phyloP scores from a whole-genome alignment of 2,329 filamentous ascomycete species.

The Penicillium rolfsii region DNA sequence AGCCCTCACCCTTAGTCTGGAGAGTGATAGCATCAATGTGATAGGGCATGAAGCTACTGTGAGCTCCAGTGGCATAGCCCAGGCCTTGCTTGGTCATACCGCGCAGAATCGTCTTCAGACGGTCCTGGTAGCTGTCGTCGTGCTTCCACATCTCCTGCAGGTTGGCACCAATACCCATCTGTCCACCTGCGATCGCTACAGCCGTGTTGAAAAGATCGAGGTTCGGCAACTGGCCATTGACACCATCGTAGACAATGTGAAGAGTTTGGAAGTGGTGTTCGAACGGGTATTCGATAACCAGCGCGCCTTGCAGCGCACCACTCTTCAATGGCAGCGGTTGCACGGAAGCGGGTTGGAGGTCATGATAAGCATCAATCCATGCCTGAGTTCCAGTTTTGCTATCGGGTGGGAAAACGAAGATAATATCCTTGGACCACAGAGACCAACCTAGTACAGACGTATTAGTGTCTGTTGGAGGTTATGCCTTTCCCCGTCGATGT shows the following conservation, averaged over 20 bases:
- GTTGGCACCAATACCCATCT: slow-evolving; percentile 84
- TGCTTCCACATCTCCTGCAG: slow-evolving; percentile 86
- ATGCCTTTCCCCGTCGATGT: neutral
- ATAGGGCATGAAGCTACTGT: slow-evolving; percentile 96
- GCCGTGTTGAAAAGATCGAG: slow-evolving; percentile 95
- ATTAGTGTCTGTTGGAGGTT: slow-evolving; percentile 21
- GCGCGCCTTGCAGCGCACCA: slow-evolving; percentile 85
- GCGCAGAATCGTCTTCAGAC: slow-evolving; percentile 83
- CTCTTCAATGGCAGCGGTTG: slow-evolving; percentile 84
- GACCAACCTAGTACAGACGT: slow-evolving; percentile 70
- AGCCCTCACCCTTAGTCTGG: slow-evolving; percentile 85
- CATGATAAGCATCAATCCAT: slow-evolving; percentile 97
- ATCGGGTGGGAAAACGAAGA: slow-evolving; percentile 85
- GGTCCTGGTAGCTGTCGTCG: slow-evolving; percentile 74
- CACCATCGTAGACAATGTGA: slow-evolving; percentile 91
- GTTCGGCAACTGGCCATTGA: slow-evolving; percentile 94
- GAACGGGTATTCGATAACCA: slow-evolving; percentile 91
- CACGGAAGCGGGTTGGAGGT: slow-evolving; percentile 74
- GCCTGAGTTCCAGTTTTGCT: slow-evolving; percentile 89
- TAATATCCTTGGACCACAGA: slow-evolving; percentile 98
- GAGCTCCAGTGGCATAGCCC: slow-evolving; percentile 84
- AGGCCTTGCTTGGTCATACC: slow-evolving; percentile 92
- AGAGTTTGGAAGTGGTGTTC: slow-evolving; percentile 83
- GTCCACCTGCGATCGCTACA: slow-evolving; percentile 80
- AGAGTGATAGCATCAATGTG: slow-evolving; percentile 95